Base-by-base conservation (phyloP, 176 grass and related monocot species). In the Lolium multiflorum region DNA sequence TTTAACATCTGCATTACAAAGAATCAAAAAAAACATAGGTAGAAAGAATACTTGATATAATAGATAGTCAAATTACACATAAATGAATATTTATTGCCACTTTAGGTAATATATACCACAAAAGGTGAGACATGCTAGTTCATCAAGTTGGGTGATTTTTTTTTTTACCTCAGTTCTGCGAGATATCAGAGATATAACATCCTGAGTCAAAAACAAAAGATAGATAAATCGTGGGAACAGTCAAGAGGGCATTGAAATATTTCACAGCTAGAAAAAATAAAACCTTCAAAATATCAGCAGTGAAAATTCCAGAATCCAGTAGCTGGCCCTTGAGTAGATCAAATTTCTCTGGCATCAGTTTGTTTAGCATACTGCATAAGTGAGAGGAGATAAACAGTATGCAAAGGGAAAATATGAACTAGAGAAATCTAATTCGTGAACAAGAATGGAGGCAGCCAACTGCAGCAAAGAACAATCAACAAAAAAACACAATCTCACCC, bases 331-430 rank as follows among this genome's bases (percentile, higher is more conserved):
- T 97, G 43, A 97, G 94, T 55, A 97, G 57, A 94, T 97, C 92
- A 72, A 97, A 97, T 80, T 97, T 97, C 88, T 97, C 94, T 9
- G 94, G 94, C 37, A 92, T 97, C 87, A 97, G 85, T 90, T 97
- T 97, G 86, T 97, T 94, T 31, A 97, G 38, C 76, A 97, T 97
- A 83, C 94, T 97, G 94, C 56, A 59, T 41, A 77, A 81, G 58
- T 47, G 81, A 63, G 1, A 77, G 22, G 6, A 71, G 76, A 81
- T 52, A 80, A 80, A 57, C 24, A 91, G 68, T n/a, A 77, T 35
- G 61, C 1, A 71, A 26, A 3, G 15, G 25, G 2, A 11, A 86
- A 48, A 58, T 3, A 62, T 9, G 0, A 79, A 79, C 37, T 50
- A 47, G 6, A 47, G 17, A 22, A 54, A 21, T 85, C 31, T 50